These are phyloP conservation scores for Ormosia emarginata DNA, from an alignment of 306 rosid genomes.

Conservation along the genomic window DNA sequence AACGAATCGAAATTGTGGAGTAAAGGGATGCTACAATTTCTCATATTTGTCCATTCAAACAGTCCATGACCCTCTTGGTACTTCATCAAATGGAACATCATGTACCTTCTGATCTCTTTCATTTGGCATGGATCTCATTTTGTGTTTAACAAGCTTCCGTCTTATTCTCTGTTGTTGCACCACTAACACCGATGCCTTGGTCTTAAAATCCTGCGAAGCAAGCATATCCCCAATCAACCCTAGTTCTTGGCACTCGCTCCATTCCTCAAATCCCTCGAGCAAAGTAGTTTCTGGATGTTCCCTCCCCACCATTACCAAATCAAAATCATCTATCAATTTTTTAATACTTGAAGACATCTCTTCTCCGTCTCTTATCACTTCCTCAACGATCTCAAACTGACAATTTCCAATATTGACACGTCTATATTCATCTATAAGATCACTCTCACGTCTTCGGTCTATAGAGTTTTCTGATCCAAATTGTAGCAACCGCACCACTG, in stretches of 20 bases:
- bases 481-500: constrained; percentile 49
- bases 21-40: background rate
- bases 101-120: constrained; percentile 24
- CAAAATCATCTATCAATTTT: constrained; percentile 52
- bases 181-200: constrained; percentile 54
- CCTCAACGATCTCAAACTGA: constrained; percentile 52
- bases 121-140: background rate
- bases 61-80: constrained; percentile 30
- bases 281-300: constrained; percentile 35
- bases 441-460: constrained; percentile 48
- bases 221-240: constrained; percentile 72
- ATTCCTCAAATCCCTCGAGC: constrained; percentile 44
- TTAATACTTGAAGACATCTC: constrained; percentile 35
- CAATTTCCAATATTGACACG: constrained; percentile 34
- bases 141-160: constrained; percentile 16
- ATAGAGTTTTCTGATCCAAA: constrained; percentile 58
- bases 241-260: constrained; percentile 68
- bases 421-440: constrained; percentile 52
- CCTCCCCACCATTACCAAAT: constrained; percentile 60
- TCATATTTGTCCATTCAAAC: constrained; percentile 13
- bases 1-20: background rate
- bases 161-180: constrained; percentile 60
- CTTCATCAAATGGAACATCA: constrained; percentile 18
- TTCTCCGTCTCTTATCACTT: constrained; percentile 58
- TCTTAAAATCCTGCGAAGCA: constrained; percentile 44